Base-by-base conservation (phyloP, 75 land plant genomes). In the Pinus tabuliformis region DNA sequence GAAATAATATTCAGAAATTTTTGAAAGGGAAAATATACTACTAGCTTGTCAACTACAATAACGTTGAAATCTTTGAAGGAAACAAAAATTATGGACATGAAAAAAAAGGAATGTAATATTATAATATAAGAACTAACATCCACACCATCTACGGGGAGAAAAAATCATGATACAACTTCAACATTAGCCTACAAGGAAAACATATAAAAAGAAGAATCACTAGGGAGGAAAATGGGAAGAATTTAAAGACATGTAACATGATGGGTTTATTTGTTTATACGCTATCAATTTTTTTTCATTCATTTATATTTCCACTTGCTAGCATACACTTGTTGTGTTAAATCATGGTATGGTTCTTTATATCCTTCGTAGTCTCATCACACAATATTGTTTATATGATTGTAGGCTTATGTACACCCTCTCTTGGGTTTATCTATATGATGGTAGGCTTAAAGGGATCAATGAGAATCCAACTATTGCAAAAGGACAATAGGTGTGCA, bases 201-300 rank as follows among this genome's bases (percentile, higher is more conserved):
- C 88, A 22, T 89, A 83, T 12, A 73, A 72, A 57, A 87, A 83
- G 76, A 81, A 87, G 37, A 83, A 95, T 26, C 79, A 71, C 0
- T 90, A 88, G 89, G 76, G 88, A 57, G 88, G 86, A 76, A 89
- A 86, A 64, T 89, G 91, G 92, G 97, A 94, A 74, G 77, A 81
- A 36, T 73, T 92, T 59, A 92, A 90, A 78, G 80, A 87, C 90
- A 92, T 93, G 97, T 90, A 65, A 60, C 37, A 36, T 36, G 37
- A 1, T 36, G 37, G 37, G 2, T 36, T 36, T 36, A 36, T 36
- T 36, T 36, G 37, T 36, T 36, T 36, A 36, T 36, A 36, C 2
- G 37, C 37, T 36, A 2, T 36, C 2, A 1, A 36, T 36, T 36
- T 36, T 36, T 36, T 36, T 36, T 36, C 2, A 2, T 2, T 36